These are phyloP conservation scores for Alternaria incomplexa DNA, from an alignment of 2,329 filamentous ascomycete genomes.

Conservation along the genomic window DNA sequence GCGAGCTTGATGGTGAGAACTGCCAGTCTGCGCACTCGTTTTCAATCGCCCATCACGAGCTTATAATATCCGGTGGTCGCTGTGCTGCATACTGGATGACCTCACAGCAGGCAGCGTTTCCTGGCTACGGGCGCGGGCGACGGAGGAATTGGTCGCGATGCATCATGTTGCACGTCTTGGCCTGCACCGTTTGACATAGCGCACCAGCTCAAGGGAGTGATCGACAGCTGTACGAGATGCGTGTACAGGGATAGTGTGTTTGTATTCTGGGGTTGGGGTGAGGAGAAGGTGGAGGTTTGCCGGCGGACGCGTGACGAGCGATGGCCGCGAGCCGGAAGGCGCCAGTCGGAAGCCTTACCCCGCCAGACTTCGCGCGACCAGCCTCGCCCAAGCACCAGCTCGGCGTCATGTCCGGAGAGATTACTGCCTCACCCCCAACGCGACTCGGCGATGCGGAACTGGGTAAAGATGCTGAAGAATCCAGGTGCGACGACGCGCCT, in stretches of 20 bases:
- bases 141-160: conserved; percentile 10
- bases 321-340: neutral
- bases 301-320: neutral
- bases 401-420: neutral
- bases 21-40: too few species aligned
- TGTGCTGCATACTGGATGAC: neutral
- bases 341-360: neutral
- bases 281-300: conserved; percentile 5
- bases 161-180: conserved; percentile 6
- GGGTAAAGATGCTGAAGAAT: neutral
- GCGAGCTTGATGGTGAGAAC: neutral
- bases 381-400: neutral
- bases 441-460: neutral
- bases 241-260: neutral
- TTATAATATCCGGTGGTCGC: neutral
- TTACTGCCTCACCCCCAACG: neutral
- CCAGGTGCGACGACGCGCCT: neutral
- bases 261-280: neutral
- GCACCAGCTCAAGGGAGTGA: neutral
- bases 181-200: neutral
- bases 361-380: neutral
- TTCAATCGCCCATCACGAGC: neutral
- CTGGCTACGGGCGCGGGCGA: neutral
- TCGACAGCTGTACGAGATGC: neutral
- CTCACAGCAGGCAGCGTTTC: neutral